Evolutionary conservation across 768 basidiomycete species (phyloP).

Genomic region (Auriscalpium vulgare): DNA sequence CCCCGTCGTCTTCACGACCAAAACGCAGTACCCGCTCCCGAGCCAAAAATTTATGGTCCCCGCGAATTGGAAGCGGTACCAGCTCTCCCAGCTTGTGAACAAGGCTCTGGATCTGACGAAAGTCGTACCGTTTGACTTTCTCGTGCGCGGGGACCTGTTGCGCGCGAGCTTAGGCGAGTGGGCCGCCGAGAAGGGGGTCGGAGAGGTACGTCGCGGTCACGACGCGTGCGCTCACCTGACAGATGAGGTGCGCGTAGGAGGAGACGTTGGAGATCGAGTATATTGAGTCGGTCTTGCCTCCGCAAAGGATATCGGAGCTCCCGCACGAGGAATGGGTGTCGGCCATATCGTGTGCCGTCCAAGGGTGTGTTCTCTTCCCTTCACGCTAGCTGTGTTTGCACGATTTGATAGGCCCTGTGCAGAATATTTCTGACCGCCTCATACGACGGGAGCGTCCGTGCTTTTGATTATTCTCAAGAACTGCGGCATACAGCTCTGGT

Average conservation of each 20-base stretch:
- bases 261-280: conserved; percentile 43
- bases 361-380: conserved; percentile 34
- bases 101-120: conserved; percentile 72
- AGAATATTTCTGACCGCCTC: conserved; percentile 73
- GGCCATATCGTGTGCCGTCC: conserved; percentile 53
- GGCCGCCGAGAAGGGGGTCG: conserved; percentile 61
- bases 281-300: conserved; percentile 15
- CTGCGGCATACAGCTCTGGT: conserved; percentile 38
- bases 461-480: conserved; percentile 65
- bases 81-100: conserved; percentile 94
- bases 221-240: neutral
- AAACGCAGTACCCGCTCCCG: conserved; percentile 66
- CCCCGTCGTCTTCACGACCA: conserved; percentile 67
- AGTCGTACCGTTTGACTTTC: conserved; percentile 88
- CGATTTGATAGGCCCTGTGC: conserved; percentile 4
- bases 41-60: conserved; percentile 92
- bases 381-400: neutral
- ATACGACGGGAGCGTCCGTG: conserved; percentile 71
- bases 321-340: conserved; percentile 96
- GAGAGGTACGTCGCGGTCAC: conserved; percentile 43
- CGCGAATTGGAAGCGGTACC: conserved; percentile 84
- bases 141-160: conserved; percentile 77
- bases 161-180: conserved; percentile 65
- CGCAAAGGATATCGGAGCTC: conserved; percentile 46
- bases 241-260: conserved; percentile 40